Evolutionary conservation across 2,329 filamentous ascomycete genomes (phyloP), one percentile per base, ranked within the genome.

Genomic region (Trichoderma sp.): DNA sequence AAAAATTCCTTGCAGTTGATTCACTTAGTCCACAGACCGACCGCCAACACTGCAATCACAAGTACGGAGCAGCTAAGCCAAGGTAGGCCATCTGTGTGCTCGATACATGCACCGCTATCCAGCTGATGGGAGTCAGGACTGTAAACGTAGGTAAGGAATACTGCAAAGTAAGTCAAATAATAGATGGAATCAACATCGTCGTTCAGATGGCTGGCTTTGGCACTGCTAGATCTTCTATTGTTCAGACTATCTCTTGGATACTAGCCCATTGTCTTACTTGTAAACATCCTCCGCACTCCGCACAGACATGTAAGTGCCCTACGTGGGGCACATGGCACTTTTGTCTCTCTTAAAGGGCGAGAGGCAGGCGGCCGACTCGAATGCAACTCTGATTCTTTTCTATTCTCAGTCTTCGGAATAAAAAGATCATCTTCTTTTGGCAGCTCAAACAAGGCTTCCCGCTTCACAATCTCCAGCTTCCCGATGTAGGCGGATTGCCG

Each of bases 1-100:
- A 66, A 66, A 66, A 46, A 66, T 43, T 56, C 61, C 61, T 66
- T 58, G 61, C 61, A 66, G 61, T 56, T 24, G 43, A 18, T 32
- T 49, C 18, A 56, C 39, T 32, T 34, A 32, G 39, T 46, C 24
- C n/a, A 34, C 14, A 18, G 5, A 43, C 46, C 43, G 16, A 43
- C 39, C 39, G 16, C 16, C 39, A 43, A 10, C 32, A 43, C 16
- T 28, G 24, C 51, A 26, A 28, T 16, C 24, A 24, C 16, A 54
- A 26, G 46, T 28, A 26, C 21, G 51, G 11, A 54, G 51, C 26
- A 54, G 49, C 51, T 28, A 54, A 54, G 7, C 51, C 21, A 18
- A 54, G 28, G 51, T 54, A 28, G 26, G 30, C 11, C 10, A 37
- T 13, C n/a, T 13, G 21, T 24, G 54, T 37, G 16, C 51, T 28